Percentiles rank a stretch among this genome's conserved stretches.
Evolutionary conservation across 495 filamentous ascomycete genomes (phyloP).

Genomic region (Aspergillus egyptiacus): DNA sequence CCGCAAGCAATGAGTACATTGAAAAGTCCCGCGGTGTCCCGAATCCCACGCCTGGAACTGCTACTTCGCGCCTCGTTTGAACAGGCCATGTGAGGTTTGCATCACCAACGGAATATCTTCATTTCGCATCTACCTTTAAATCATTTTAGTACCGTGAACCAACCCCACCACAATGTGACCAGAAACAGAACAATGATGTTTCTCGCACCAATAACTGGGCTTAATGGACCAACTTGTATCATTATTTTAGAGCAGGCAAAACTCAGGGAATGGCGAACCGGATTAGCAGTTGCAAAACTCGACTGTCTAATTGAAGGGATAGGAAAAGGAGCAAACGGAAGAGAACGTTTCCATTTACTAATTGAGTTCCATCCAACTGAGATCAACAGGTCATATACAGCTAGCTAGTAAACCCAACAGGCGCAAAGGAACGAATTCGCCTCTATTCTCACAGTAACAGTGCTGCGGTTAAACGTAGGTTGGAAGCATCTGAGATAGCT

Average conservation of each 20-base stretch:
- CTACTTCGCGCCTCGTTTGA: slow-evolving; percentile 27
- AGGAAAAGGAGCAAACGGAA: not conserved
- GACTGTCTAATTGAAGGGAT: not conserved
- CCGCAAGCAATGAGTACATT: slow-evolving; percentile 52
- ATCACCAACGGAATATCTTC: not conserved
- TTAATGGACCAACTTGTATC: slow-evolving; percentile 11
- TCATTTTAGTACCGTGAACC: slow-evolving; percentile 1
- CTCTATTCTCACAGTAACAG: no score
- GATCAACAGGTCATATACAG: slow-evolving; percentile 11
- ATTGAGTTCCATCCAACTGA: slow-evolving; percentile 4
- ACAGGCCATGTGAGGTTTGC: not conserved
- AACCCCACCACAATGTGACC: not conserved
- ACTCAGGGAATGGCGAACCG: not conserved
- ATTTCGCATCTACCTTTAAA: slow-evolving; percentile 4
- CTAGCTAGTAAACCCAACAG: not conserved
- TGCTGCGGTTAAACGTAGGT: no score
- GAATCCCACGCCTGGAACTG: slow-evolving; percentile 24
- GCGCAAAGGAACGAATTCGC: not conserved
- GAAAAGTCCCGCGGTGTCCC: slow-evolving; percentile 45
- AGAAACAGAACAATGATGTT: slow-evolving; percentile 2
- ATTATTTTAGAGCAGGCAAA: slow-evolving; percentile 11
- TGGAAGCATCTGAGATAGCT: no score
- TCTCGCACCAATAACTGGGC: slow-evolving; percentile 7
- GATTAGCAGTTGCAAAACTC: not conserved
- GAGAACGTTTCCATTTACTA: slow-evolving; percentile 4